Percentiles rank a stretch among this genome's conserved stretches.
Conservation (phyloP, 108 stramenopile genomes). For the Bacterosira constricta region DNA sequence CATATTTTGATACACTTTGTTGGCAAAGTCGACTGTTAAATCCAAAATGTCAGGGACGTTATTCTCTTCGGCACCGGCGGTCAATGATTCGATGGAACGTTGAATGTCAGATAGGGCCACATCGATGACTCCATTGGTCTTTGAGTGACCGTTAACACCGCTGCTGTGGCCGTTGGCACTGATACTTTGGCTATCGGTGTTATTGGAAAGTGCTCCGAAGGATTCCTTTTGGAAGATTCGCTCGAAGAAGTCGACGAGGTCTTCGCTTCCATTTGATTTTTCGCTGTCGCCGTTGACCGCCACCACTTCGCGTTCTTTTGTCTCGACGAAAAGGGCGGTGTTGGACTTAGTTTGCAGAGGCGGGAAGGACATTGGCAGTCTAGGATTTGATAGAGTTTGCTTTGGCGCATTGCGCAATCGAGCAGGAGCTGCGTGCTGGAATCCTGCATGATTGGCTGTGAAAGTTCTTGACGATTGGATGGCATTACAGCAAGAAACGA, state of each 20-base stretch:
- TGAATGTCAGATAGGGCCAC: constrained; percentile 35
- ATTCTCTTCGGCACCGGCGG: constrained; percentile 14
- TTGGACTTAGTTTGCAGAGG: neutral
- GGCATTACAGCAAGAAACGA: neutral
- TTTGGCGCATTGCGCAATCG: neutral
- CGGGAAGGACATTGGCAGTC: neutral
- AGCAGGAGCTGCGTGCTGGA: neutral
- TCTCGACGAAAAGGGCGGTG: constrained; percentile 15
- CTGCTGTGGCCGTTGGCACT: neutral
- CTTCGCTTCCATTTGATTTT: constrained; percentile 2
- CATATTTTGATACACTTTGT: constrained; percentile 39
- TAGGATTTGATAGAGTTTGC: neutral
- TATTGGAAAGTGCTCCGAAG: neutral
- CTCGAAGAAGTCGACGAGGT: constrained; percentile 39
- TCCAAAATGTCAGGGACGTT: constrained; percentile 40
- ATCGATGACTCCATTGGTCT: neutral
- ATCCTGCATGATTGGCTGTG: neutral
- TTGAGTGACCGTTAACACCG: constrained; percentile 2
- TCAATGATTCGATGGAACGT: constrained; percentile 41
- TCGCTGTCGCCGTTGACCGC: neutral
- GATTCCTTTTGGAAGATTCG: constrained; percentile 35
- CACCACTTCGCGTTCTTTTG: constrained; percentile 19
- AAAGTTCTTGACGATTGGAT: neutral
- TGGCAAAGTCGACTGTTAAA: constrained; percentile 49
- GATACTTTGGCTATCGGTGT: neutral